Conservation (phyloP, 805 yeast species). For the Hanseniaspora singularis region DNA sequence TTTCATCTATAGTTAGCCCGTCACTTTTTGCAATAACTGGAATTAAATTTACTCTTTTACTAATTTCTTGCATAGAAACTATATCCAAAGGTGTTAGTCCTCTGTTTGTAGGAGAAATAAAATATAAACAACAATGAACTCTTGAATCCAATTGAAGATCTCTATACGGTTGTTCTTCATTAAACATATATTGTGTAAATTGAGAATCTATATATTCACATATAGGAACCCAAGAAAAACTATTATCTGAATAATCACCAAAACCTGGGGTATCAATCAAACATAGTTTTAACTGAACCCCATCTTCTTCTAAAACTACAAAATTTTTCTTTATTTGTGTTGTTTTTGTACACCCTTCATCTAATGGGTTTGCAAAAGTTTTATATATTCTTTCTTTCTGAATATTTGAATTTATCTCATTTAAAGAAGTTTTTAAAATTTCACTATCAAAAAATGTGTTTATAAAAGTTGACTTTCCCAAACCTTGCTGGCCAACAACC, state of each 20-base stretch:
- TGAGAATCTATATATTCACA: slow-evolving; percentile 70
- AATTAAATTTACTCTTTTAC: slow-evolving; percentile 62
- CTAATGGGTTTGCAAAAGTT: slow-evolving; percentile 38
- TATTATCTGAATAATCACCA: slow-evolving; percentile 58
- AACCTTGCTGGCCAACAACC: slow-evolving; percentile 79
- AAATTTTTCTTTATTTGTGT: slow-evolving; percentile 29
- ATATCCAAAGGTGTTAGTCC: slow-evolving; percentile 57
- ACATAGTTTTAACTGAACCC: slow-evolving; percentile 46
- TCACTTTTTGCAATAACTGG: slow-evolving; percentile 80
- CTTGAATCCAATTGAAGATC: slow-evolving; percentile 44
- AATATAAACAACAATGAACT: slow-evolving; percentile 77
- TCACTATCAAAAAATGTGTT: slow-evolving; percentile 61
- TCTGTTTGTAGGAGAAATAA: slow-evolving; percentile 57
- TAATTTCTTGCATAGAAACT: slow-evolving; percentile 56
- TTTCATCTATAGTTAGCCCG: slow-evolving; percentile 48
- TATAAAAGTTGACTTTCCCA: slow-evolving; percentile 71
- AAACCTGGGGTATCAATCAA: slow-evolving; percentile 68
- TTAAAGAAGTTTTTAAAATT: slow-evolving; percentile 28
- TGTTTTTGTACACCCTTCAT: slow-evolving; percentile 39
- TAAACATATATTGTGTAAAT: slow-evolving; percentile 53
- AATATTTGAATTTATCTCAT: slow-evolving; percentile 28
- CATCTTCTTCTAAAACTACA: slow-evolving; percentile 48
- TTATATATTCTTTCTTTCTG: slow-evolving; percentile 29
- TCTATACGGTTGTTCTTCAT: slow-evolving; percentile 66
- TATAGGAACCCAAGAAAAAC: slow-evolving; percentile 54